Base-by-base conservation (phyloP, 2,329 filamentous ascomycete genomes). In the Neofusicoccum kwambonambiense region DNA sequence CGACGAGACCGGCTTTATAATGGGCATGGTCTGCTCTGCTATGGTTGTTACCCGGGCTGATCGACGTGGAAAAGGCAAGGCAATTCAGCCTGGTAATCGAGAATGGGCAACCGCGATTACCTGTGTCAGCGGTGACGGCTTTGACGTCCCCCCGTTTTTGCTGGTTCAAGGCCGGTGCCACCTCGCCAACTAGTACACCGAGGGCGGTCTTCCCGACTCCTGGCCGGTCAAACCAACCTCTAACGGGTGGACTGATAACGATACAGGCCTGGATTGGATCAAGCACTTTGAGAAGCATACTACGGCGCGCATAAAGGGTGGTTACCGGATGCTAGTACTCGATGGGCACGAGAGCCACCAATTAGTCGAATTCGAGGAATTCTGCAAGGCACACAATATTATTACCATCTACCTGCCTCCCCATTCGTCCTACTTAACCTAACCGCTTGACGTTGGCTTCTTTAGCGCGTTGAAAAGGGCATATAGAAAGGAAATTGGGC, bases 361-460 rank as follows among this genome's bases (percentile, higher is more conserved):
- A 35, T 74, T 68, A 8, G 65, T 65, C n/a, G 64, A 74, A 65
- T 78, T 80, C 63, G 62, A 78, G 50, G 27, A 72, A 34, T 77
- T 70, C 64, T 79, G 66, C 62, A 69, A 63, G 44, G 60, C 69
- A n/a, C 65, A 79, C 45, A 72, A 77, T 44, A 78, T 79, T 68
- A 73, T 77, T 50, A 71, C 69, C 52, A 67, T 77, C 66, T 78
- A 57, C 64, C 74, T 78, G 62, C 74, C 72, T 64, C 4, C 69
- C 5, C 68, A 76, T 66, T 74, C 69, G 34, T 79, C 73, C 63
- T 68, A 79, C 68, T 44, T 76, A n/a, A 70, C 76, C 34, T 70
- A 80, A 68, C 75, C 73, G 58, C 73, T 80, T 49, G 70, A 80
- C 73, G 68, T 78, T 35, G 69, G 69, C 8, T 74, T 68, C 67